A percentile compares a stretch with the other conserved stretches of the same genome.
Evolutionary conservation across 1,284 basidiomycete genomes (phyloP).

Genomic region (Phaffia rhodozyma): DNA sequence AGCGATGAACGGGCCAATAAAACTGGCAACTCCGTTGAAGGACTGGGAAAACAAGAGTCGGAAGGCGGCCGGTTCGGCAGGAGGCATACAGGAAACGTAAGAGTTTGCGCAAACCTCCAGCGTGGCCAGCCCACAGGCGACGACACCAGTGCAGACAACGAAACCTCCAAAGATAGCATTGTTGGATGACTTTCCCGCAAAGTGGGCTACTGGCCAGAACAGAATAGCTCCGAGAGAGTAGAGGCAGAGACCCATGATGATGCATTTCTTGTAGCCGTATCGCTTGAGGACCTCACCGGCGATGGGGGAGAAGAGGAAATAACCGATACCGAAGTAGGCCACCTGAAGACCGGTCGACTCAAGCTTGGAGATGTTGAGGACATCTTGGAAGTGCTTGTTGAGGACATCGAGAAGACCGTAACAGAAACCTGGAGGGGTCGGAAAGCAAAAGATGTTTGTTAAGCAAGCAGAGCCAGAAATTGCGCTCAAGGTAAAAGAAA

Average conservation of each 20-base stretch:
- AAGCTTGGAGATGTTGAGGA: conserved; percentile 59
- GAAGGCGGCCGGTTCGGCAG: conserved; percentile 57
- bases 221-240: conserved; percentile 64
- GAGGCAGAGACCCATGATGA: conserved; percentile 52
- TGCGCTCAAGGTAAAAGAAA: not conserved
- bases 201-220: conserved; percentile 69
- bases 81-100: conserved; percentile 50
- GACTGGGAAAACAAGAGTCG: conserved; percentile 70
- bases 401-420: conserved; percentile 69
- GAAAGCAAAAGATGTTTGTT: conserved; percentile 17
- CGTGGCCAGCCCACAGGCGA: conserved; percentile 57
- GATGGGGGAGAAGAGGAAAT: conserved; percentile 41
- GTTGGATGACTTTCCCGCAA: conserved; percentile 35
- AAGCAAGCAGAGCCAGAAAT: not conserved
- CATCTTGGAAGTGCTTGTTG: conserved; percentile 56
- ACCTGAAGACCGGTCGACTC: conserved; percentile 74
- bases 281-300: conserved; percentile 35
- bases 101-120: conserved; percentile 37
- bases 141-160: conserved; percentile 51
- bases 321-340: conserved; percentile 64
- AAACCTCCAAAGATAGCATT: conserved; percentile 52
- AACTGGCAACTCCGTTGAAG: conserved; percentile 66
- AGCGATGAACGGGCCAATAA: conserved; percentile 61
- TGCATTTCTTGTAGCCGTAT: conserved; percentile 38
- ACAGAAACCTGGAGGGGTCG: conserved; percentile 26